Conservation (phyloP, 768 basidiomycete species). For the Suillus placidus region DNA sequence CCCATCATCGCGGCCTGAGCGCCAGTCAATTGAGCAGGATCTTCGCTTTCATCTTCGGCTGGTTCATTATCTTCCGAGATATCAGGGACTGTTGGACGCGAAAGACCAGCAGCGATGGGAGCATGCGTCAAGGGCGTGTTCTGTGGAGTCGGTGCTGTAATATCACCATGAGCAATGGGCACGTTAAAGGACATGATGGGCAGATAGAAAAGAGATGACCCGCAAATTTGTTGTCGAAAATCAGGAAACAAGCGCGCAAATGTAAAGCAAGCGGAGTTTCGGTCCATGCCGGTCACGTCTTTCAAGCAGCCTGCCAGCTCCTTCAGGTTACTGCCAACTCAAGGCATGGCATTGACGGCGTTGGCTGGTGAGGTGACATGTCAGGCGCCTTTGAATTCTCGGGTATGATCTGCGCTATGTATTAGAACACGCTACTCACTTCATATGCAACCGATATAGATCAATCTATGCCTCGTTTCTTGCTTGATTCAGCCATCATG, state of each 20-base stretch:
- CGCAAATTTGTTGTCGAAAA: conserved; percentile 23
- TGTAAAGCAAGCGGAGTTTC: conserved; percentile 38
- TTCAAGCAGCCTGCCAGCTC: not conserved
- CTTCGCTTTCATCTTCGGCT: conserved; percentile 57
- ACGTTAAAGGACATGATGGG: conserved; percentile 68
- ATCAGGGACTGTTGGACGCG: conserved; percentile 86
- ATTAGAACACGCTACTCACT: not conserved
- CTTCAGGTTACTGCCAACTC: conserved; percentile 2
- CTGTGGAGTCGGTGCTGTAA: conserved; percentile 91
- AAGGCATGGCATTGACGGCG: conserved; percentile 4
- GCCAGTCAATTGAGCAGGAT: conserved; percentile 41
- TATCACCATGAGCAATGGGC: conserved; percentile 59
- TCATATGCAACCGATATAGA: not conserved
- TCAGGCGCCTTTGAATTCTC: not conserved
- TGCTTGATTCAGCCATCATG: conserved; percentile 5
- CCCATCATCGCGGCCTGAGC: conserved; percentile 72
- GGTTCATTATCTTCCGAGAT: conserved; percentile 82
- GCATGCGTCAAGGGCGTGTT: conserved; percentile 88
- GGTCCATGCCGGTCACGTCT: conserved; percentile 31
- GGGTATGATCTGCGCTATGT: not conserved
- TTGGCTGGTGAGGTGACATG: not conserved
- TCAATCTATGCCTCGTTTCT: conserved; percentile 5
- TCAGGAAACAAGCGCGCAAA: conserved; percentile 26
- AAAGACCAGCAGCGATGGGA: conserved; percentile 77
- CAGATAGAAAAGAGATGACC: conserved; percentile 27